These are phyloP conservation scores for Melocanna baccifera DNA, from an alignment of 176 grass and related monocot genomes.

Conservation along the genomic window DNA sequence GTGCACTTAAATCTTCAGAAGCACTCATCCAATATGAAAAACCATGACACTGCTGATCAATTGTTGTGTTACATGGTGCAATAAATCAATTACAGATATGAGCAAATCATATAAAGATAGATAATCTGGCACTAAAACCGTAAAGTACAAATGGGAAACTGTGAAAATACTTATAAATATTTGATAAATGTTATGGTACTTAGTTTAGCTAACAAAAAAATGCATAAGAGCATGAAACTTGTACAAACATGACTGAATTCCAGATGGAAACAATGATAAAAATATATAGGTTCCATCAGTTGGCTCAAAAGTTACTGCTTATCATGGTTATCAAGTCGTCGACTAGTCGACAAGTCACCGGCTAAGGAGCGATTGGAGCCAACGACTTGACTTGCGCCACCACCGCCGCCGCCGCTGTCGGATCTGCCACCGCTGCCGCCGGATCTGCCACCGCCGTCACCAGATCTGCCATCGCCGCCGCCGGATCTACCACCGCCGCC, in stretches of 20 bases:
- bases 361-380: no score
- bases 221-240: not conserved
- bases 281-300: not conserved
- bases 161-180: no score
- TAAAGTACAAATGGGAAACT: no score
- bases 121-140: not conserved
- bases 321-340: no score
- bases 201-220: conserved; percentile 1
- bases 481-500: no score
- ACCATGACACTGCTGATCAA: not conserved
- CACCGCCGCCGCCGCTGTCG: no score
- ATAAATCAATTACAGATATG: not conserved
- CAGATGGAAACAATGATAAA: not conserved
- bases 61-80: not conserved
- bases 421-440: no score
- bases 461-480: no score
- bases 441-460: no score
- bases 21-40: conserved; percentile 24
- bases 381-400: no score
- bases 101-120: not conserved
- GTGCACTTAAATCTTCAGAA: conserved; percentile 3
- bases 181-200: not conserved
- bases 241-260: not conserved
- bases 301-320: not conserved
- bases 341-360: no score